A percentile compares a stretch with the other conserved stretches of the same genome.
Conservation (phyloP, 139 green algal species). For the Chlamydomonas incerta region DNA sequence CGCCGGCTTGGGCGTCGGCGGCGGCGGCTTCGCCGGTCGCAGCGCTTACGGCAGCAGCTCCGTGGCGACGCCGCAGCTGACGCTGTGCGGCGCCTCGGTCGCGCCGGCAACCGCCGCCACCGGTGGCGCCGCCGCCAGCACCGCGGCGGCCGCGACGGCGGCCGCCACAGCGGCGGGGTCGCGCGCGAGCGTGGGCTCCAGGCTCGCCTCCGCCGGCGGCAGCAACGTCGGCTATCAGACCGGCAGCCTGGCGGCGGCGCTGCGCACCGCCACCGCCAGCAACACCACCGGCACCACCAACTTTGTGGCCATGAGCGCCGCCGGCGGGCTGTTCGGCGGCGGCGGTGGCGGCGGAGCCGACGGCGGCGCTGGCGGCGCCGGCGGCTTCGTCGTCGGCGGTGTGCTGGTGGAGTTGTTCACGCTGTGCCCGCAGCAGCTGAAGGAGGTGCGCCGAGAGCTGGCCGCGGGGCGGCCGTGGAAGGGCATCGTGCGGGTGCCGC, state of each 20-base stretch:
- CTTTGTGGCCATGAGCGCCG: neutral
- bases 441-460: neutral
- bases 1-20: no score
- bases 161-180: no score
- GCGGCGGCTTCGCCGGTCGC: no score
- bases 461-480: neutral
- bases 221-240: no score
- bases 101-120: no score
- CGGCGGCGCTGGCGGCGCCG: neutral
- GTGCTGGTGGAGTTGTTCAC: slow-evolving; percentile 7
- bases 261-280: neutral
- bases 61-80: no score
- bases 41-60: no score
- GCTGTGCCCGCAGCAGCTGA: neutral
- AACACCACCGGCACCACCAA: neutral
- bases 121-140: no score
- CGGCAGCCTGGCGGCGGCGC: neutral
- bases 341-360: neutral
- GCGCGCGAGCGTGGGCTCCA: no score
- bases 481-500: slow-evolving; percentile 16
- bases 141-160: no score
- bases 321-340: neutral
- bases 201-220: no score
- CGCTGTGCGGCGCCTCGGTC: no score
- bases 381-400: neutral